These are phyloP conservation scores for Dichomitus squalens DNA, from an alignment of 1,284 basidiomycete genomes.

Conservation along the genomic window DNA sequence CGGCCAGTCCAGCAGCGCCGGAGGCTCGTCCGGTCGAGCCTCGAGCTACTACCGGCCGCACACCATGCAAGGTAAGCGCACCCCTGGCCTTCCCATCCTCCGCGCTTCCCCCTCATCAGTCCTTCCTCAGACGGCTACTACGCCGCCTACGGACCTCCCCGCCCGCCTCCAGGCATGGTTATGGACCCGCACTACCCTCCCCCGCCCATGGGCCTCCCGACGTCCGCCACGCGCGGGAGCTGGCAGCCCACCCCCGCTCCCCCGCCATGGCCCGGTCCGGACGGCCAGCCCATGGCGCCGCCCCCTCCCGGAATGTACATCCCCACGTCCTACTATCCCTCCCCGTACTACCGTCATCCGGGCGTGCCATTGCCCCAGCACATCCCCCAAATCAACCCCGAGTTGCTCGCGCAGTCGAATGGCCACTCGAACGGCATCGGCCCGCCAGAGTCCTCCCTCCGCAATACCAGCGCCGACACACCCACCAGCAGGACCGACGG, in stretches of 20 bases:
- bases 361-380: conserved; percentile 35
- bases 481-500: not conserved
- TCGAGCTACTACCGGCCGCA: conserved; percentile 68
- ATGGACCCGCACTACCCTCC: conserved; percentile 38
- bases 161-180: conserved; percentile 32
- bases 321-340: conserved; percentile 44
- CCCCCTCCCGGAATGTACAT: conserved; percentile 34
- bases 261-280: conserved; percentile 40
- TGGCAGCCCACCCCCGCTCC: conserved; percentile 31
- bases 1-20: conserved; percentile 28
- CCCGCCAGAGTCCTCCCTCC: conserved; percentile 22
- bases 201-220: conserved; percentile 49
- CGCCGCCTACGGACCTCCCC: conserved; percentile 25
- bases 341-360: conserved; percentile 50
- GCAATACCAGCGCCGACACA: conserved; percentile 15
- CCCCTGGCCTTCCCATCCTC: not conserved
- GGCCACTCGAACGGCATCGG: conserved; percentile 19
- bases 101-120: conserved; percentile 18
- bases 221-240: conserved; percentile 49
- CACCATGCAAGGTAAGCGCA: conserved; percentile 41
- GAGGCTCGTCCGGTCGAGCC: conserved; percentile 28
- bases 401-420: conserved; percentile 22
- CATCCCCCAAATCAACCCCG: conserved; percentile 27
- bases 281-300: conserved; percentile 27
- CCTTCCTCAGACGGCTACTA: conserved; percentile 14